Evolutionary conservation across 768 basidiomycete species (phyloP), one percentile per base, ranked within the genome.

Genomic region (Thelephora ganbajun): DNA sequence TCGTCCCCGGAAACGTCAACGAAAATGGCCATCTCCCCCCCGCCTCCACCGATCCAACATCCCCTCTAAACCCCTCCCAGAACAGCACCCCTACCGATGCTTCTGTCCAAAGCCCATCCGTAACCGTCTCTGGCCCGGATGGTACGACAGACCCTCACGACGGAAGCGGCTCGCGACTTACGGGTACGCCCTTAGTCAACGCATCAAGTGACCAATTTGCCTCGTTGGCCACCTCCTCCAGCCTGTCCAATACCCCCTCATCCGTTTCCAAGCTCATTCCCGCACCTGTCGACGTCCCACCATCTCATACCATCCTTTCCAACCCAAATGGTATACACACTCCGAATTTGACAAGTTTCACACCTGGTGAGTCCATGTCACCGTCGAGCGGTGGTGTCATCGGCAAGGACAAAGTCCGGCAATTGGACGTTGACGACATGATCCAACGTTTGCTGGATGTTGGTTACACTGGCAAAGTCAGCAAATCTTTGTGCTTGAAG

Each of bases 401-500:
- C 45, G 58, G 66, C 53, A 80, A 77, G 63, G 76, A 75, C 54
- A 81, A 77, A 63, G 67, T 70, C 50, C 79, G 74, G 60, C 79
- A 76, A 42, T 71, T 97, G 56, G 96, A 99, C 64, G 79, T 98
- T 49, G 94, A 98, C 66, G 93, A 97, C 64, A 96, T 98, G 87
- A 98, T 99, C 59, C 82, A 86, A 60, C 80, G 94, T 45, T 75
- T 99, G 42, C 72, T 99, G 54, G 93, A 97, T 56, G 91, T 96
- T 6, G 96, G 94, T 3, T 99, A 98, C 63, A 89, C 87, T 5
- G 94, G 93, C 63, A 99, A 98, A 76, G 87, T 97, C 54, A 90
- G 84, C 72, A 98, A 96, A 65, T 87, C 88, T 30, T 74, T 88
- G 58, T 93, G 79, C 69, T 73, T 99, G 51, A 99, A 98, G 74